phyloP scores from a whole-genome alignment of 192 early-diverging fungal genomes.

The Neocallimastix lanati region DNA sequence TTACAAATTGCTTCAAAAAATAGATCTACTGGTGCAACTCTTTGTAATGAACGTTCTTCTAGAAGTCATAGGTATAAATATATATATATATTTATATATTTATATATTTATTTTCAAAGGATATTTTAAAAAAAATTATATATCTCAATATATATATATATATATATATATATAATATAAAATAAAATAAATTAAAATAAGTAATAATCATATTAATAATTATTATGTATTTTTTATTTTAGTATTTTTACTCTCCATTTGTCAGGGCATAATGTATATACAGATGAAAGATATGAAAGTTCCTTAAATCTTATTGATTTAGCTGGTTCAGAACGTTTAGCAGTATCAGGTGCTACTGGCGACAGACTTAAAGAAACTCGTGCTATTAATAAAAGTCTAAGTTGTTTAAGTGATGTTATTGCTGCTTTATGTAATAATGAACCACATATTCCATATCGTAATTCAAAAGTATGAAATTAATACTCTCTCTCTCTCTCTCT shows the following conservation, averaged over 20 bases:
- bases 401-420: constrained; percentile 81
- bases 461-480: constrained; percentile 87
- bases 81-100: no score
- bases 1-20: constrained; percentile 58
- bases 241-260: constrained; percentile 80
- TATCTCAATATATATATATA: no score
- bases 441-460: constrained; percentile 76
- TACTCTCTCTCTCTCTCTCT: no score
- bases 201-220: no score
- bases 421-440: constrained; percentile 55
- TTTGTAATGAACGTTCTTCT: constrained; percentile 85
- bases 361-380: constrained; percentile 82
- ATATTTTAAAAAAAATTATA: no score
- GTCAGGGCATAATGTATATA: constrained; percentile 49
- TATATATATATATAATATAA: no score
- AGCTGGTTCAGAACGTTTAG: constrained; percentile 81
- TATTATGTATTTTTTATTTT: no score
- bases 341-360: constrained; percentile 61
- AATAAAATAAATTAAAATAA: no score
- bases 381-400: constrained; percentile 86
- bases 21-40: constrained; percentile 78
- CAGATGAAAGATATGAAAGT: constrained; percentile 50
- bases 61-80: constrained; percentile 52
- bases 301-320: constrained; percentile 85
- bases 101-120: no score